Evolutionary conservation across 208 protist species (phyloP).

Genomic region (Kentomonas sorsogonicus): DNA sequence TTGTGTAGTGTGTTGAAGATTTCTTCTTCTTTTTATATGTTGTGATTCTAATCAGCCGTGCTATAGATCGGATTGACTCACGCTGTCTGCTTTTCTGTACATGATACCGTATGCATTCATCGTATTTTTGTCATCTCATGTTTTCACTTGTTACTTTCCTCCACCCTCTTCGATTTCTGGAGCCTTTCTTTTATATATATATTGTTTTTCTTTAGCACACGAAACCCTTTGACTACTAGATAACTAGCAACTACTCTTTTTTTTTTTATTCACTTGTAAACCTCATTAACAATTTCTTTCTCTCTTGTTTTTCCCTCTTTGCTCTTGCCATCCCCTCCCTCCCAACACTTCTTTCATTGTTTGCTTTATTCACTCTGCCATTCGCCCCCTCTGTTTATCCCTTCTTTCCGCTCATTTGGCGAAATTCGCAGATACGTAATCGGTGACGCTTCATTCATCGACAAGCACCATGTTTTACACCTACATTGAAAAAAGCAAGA

Average conservation of each 20-base stretch:
- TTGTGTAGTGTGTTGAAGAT: too few species aligned
- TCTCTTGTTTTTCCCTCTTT: neutral
- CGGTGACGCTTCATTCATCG: neutral
- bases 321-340: neutral
- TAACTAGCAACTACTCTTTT: too few species aligned
- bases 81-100: neutral
- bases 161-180: neutral
- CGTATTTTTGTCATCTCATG: neutral
- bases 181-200: neutral
- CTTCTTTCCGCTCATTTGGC: too few species aligned
- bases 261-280: too few species aligned
- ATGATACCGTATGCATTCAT: neutral
- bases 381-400: neutral
- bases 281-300: neutral
- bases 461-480: constrained; percentile 25
- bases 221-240: too few species aligned
- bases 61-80: too few species aligned
- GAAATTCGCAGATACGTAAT: too few species aligned
- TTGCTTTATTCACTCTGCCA: neutral
- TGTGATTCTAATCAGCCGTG: too few species aligned
- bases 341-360: neutral
- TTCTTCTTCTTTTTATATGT: too few species aligned
- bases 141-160: neutral
- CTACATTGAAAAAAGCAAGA: constrained; percentile 21
- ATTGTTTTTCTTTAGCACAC: neutral